Base-by-base conservation (phyloP, 2,329 filamentous ascomycete genomes). In the Pyrenophora seminiperda region DNA sequence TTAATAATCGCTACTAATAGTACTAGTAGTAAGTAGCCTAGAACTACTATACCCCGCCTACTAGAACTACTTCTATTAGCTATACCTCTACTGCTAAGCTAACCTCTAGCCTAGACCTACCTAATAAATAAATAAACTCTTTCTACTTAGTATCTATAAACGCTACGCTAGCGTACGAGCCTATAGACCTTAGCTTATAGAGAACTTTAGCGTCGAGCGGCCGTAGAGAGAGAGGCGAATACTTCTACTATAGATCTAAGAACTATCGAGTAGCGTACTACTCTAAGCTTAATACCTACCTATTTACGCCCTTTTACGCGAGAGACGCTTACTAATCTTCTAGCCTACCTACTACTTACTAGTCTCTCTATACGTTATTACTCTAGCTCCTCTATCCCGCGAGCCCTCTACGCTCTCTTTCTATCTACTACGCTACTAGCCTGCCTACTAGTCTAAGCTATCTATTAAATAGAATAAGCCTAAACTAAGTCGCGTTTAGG, bases 401-500 rank as follows among this genome's bases (percentile, higher is more conserved):
- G 7, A 41, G 27, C 18, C n/a, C 18, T n/a, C 40, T 11, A 4
- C 5, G 13, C 10, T 41, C 29, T 18, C 29, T 18, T 13, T 9
- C 29, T 10, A 33, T 15, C 38, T 30, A 30, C 14, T 9, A 5
- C n/a, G n/a, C n/a, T n/a, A n/a, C n/a, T n/a, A n/a, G n/a, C n/a
- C n/a, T n/a, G n/a, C n/a, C n/a, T n/a, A 11, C 3, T 7, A 41
- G 39, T 27, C 9, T 10, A 19, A 7, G 24, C 29, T 24, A 41
- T 9, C 17, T 11, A 5, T 30, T 41, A 41, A 41, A 41, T 24
- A 24, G 40, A 24, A 18, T 41, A 24, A 41, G 40, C 29, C 18
- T 41, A n/a, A 41, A 41, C 40, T 41, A 24, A 41, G 40, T 41
- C 13, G 18, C 18, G 18, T 41, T 15, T 11, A 41, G 40, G 29